A percentile compares a stretch with the other conserved stretches of the same genome.
Conservation (phyloP, 257 asterid genomes). For the Fraxinus pennsylvanica region DNA sequence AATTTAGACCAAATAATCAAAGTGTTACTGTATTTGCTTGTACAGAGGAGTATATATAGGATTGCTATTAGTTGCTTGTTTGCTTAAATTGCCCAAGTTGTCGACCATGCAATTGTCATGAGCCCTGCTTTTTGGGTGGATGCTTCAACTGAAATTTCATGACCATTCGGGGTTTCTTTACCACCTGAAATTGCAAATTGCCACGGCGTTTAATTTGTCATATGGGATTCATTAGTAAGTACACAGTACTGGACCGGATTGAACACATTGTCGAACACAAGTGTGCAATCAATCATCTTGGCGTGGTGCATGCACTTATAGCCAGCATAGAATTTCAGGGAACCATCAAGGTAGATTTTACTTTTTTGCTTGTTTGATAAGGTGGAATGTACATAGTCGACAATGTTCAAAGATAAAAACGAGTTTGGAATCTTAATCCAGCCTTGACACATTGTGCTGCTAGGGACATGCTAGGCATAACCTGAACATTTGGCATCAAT, state of each 20-base stretch:
- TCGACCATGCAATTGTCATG: not conserved
- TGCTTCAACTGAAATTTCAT: not conserved
- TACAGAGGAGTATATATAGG: not conserved
- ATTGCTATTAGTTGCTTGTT: not conserved
- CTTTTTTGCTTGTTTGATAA: too few species aligned
- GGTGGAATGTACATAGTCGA: too few species aligned
- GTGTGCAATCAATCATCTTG: not conserved
- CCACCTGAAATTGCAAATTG: not conserved
- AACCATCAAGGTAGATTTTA: too few species aligned
- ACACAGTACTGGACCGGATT: not conserved
- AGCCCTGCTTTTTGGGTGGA: not conserved
- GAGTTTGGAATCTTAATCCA: too few species aligned
- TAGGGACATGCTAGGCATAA: too few species aligned
- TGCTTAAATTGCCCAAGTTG: not conserved
- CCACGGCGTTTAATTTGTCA: not conserved
- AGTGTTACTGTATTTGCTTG: not conserved
- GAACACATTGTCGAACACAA: not conserved
- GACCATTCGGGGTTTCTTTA: not conserved
- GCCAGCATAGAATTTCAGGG: too few species aligned
- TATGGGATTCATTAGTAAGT: not conserved
- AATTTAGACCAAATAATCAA: not conserved
- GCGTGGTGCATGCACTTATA: not conserved
- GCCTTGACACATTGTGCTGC: too few species aligned
- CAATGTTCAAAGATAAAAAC: too few species aligned
- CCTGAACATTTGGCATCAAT: too few species aligned